Conservation (phyloP, 2,329 filamentous ascomycete genomes). For the Penicillium griseofulvum region DNA sequence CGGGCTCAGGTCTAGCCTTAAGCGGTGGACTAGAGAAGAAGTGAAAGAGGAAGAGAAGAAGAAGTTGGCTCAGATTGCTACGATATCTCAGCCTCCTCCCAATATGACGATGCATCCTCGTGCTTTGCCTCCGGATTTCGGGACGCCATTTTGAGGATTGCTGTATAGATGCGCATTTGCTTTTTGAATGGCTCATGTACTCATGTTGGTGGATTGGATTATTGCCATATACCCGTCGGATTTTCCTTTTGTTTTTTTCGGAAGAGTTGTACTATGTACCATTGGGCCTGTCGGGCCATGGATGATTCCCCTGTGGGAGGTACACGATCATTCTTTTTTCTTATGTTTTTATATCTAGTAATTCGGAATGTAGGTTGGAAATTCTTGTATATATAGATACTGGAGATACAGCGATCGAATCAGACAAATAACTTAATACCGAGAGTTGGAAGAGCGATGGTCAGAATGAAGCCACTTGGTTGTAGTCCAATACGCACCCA, state of each 20-base stretch:
- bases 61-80: constrained; percentile 1
- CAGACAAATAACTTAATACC: not conserved
- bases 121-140: not conserved
- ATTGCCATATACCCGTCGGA: not conserved
- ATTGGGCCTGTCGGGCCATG: not conserved
- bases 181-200: not conserved
- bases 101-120: not conserved
- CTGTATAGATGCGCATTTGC: not conserved
- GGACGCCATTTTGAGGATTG: not conserved
- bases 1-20: constrained; percentile 10
- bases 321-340: not conserved
- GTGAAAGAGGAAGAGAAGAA: constrained; percentile 15
- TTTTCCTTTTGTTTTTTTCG: not conserved
- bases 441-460: not conserved
- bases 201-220: not conserved
- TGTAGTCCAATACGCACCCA: not conserved
- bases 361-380: not conserved
- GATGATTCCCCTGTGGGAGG: not conserved
- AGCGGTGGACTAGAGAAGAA: constrained; percentile 16
- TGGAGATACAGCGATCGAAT: constrained; percentile 1
- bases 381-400: constrained; percentile 11
- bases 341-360: not conserved
- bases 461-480: not conserved
- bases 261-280: too few relatives aligned
- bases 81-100: constrained; percentile 4